These are phyloP conservation scores for Piper longum DNA, from an alignment of 164 flowering plant genomes.

Conservation along the genomic window DNA sequence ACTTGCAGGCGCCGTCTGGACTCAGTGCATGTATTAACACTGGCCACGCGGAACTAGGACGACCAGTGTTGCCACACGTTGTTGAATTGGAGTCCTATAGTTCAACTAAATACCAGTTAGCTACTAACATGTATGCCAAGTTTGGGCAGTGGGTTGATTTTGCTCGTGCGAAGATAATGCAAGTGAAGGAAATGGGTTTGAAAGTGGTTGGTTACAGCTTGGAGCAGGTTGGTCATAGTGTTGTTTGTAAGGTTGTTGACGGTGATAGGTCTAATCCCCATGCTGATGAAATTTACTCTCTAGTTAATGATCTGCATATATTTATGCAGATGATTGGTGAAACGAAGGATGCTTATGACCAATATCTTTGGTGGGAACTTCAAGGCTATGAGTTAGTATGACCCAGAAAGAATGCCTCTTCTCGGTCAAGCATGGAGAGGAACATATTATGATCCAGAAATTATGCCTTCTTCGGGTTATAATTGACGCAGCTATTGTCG, in stretches of 20 bases:
- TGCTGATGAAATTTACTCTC: slow-evolving; percentile 15
- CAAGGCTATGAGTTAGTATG: too few relatives aligned
- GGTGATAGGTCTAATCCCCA: slow-evolving; percentile 30
- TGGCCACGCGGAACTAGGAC: slow-evolving; percentile 30
- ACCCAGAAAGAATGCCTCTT: too few relatives aligned
- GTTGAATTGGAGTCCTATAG: slow-evolving; percentile 62
- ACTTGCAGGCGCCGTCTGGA: slow-evolving; percentile 42
- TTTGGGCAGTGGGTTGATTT: slow-evolving; percentile 46
- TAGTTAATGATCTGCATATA: slow-evolving; percentile 28
- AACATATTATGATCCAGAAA: too few relatives aligned
- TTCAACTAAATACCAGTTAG: slow-evolving; percentile 53
- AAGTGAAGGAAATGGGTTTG: slow-evolving; percentile 43
- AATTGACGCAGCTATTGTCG: too few relatives aligned
- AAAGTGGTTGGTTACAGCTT: slow-evolving; percentile 52
- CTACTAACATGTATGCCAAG: slow-evolving; percentile 50
- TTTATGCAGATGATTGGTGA: slow-evolving; percentile 17
- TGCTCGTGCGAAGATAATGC: slow-evolving; percentile 33
- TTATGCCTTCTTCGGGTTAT: too few relatives aligned
- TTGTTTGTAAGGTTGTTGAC: slow-evolving; percentile 33
- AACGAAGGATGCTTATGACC: neutral
- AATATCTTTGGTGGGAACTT: too few relatives aligned
- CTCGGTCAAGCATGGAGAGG: too few relatives aligned
- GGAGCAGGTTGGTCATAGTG: slow-evolving; percentile 31
- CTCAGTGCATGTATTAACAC: slow-evolving; percentile 60
- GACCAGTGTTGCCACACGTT: slow-evolving; percentile 28